Evolutionary conservation across 441 rosid genomes (phyloP).

Genomic region (Syzygium syzygioides): DNA sequence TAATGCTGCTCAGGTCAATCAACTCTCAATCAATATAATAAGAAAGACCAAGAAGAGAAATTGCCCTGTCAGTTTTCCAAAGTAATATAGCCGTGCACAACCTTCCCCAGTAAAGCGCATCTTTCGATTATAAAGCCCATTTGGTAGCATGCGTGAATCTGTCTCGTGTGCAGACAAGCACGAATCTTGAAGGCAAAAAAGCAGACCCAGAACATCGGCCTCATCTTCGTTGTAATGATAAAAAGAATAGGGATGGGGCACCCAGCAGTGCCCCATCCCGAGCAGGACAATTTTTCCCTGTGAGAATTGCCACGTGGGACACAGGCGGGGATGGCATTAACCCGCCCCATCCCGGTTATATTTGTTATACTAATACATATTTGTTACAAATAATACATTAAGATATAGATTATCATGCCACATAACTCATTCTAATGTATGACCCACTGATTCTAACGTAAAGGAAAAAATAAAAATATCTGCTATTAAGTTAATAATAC

Average conservation of each 20-base stretch:
- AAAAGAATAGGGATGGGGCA: not conserved
- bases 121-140: not conserved
- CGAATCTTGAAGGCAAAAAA: not conserved
- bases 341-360: not conserved
- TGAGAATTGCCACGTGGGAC: not conserved
- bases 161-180: not conserved
- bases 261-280: not conserved
- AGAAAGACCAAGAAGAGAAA: not conserved
- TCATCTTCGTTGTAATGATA: not conserved
- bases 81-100: not conserved
- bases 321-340: not conserved
- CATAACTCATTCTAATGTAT: not conserved
- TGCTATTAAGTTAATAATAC: not conserved
- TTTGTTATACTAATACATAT: not conserved
- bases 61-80: not conserved
- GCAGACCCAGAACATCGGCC: not conserved
- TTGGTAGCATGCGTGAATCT: not conserved
- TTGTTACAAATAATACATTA: not conserved
- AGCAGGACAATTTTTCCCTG: not conserved
- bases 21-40: not conserved
- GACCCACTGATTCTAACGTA: not conserved
- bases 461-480: not conserved
- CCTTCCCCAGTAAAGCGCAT: not conserved
- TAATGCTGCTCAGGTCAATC: not conserved
- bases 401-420: not conserved